Evolutionary conservation across 140 eudicot species (phyloP).

Genomic region (Cichorium intybus): DNA sequence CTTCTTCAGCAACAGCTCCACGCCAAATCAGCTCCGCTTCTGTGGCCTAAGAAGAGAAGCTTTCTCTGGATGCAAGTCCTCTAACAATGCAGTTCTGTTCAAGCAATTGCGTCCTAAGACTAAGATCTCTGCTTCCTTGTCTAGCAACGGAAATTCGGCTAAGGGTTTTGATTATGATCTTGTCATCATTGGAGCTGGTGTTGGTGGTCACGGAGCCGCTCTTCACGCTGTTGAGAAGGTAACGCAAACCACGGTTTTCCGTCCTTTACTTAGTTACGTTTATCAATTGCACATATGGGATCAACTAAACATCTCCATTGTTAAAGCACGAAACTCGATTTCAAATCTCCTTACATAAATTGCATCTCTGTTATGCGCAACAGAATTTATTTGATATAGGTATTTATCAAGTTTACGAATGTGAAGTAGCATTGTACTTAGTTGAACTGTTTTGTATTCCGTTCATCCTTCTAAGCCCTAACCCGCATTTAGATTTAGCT

Average conservation of each 20-base stretch:
- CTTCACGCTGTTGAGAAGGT: slow-evolving; percentile 99
- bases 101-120: slow-evolving; percentile 19
- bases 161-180: slow-evolving; percentile 80
- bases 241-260: background rate
- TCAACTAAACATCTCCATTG: background rate
- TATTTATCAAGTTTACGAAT: background rate
- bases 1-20: slow-evolving; percentile 20
- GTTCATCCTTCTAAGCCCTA: no score
- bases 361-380: slow-evolving; percentile 3
- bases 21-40: slow-evolving; percentile 68
- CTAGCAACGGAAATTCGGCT: slow-evolving; percentile 55
- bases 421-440: slow-evolving; percentile 1
- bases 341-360: background rate
- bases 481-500: background rate
- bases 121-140: slow-evolving; percentile 43
- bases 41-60: slow-evolving; percentile 77
- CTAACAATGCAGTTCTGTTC: slow-evolving; percentile 21
- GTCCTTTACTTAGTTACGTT: background rate
- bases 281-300: background rate
- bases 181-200: slow-evolving; percentile 96
- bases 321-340: background rate
- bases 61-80: slow-evolving; percentile 31
- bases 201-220: slow-evolving; percentile 99
- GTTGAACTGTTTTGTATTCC: no score
- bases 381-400: slow-evolving; percentile 4